Base-by-base conservation (phyloP, 148 eudicot species). In the Oxyria digyna region DNA sequence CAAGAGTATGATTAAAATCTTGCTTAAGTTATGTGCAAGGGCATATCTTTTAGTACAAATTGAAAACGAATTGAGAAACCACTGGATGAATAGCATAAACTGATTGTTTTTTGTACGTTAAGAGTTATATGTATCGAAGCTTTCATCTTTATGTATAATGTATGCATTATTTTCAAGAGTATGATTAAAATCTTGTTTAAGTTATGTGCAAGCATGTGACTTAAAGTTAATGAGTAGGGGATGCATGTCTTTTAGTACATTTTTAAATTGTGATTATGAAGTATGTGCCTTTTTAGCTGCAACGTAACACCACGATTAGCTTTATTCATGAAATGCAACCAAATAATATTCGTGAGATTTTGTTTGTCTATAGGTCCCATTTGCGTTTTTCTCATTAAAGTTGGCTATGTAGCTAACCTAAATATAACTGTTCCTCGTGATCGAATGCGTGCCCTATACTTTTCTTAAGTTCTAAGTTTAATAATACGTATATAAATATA, bases 321-420 rank as follows among this genome's bases (percentile, higher is more conserved):
- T n/a, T n/a, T n/a, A n/a, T n/a, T n/a, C n/a, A 24, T 4, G 26
- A 55, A 55, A 27, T 55, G 17, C 6, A 59, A 27, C 65, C 8
- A 27, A 59, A 59, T 29, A 14, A 59, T 59, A 59, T 59, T 59
- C 20, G 17, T 6, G n/a, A 59, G 65, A 59, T 59, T 59, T 59
- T 37, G 37, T 59, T 29, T 59, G 65, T 59, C 65, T 31, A n/a
- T 1, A 59, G 65, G 65, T 12, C 20, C 65, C 65, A 27, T 14
- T 31, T 29, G 11, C 20, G 65, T 31, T 27, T 35, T 2, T 59
- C 38, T 5, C 10, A 59, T 52, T 52, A 52, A 59, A 59, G 65
- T 59, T 31, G 9, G 33, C 17, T 55, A 55, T 26, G 6, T 27
- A 29, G 37, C 65, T 59, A 59, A 59, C 65, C 65, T 59, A 59